Evolutionary conservation across 495 filamentous ascomycete species (phyloP), one percentile per base, ranked within the genome.

Genomic region (Talaromyces wortmannii): DNA sequence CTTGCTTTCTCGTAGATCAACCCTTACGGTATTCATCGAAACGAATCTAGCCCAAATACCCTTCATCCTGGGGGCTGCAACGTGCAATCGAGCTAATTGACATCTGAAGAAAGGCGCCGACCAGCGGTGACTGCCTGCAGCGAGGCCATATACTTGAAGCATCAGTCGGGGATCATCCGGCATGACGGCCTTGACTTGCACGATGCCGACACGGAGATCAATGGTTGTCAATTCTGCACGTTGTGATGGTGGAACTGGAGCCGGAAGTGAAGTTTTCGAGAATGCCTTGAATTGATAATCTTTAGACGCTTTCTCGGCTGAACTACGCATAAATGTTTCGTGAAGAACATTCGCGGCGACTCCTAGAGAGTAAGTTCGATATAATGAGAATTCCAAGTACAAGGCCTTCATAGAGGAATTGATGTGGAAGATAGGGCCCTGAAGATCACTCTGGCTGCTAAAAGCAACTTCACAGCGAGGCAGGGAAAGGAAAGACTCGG

Each of bases 111-210:
- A 94, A 18, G 92, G 92, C 36, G 83, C 76, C 0, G 87, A 82
- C 83, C 91, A 95, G 62, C 91, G 80, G 67, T 97, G 92, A 8
- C 83, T 85, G 4, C 91, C 91, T 51, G 83, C 83, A 50, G 95
- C 86, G 49, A 96, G 61, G 7, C 81, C 82, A 62, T 91, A 91
- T 6, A 95, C 71, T 56, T 97, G 92, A 5, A 96, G 55, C 90
- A 99, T 91, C 74, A 97, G 71, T 0, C 85, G 82, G 10, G 95
- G 95, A 61, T 97, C 91, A 3, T 83, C 69, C 15, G 95, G 92
- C 79, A 97, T 83, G 40, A 78, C 83, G 0, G 88, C 88, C 67
- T 99, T 97, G 60, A 99, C 66, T 61, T 97, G 92, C 40, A 97
- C 69, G 33, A 96, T 77, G 11, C 81, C 79, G 2, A 82, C 85